phyloP scores from a whole-genome alignment of 345 rosid genomes.

The Arabidopsis thaliana region DNA sequence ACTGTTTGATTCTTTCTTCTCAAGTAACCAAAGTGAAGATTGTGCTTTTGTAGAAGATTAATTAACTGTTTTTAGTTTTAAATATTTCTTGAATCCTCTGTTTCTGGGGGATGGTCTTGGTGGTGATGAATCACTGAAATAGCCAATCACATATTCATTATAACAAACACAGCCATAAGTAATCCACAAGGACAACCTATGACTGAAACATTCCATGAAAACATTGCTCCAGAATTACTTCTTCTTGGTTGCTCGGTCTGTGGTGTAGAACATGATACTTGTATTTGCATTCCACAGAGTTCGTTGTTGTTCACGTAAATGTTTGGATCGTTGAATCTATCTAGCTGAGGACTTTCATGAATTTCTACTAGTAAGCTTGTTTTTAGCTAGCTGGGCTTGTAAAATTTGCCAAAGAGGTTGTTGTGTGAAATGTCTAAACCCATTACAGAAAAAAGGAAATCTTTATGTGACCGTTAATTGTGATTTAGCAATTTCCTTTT shows the following conservation, averaged over 20 bases:
- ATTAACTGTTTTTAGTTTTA: too few relatives aligned
- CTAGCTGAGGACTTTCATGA: too few relatives aligned
- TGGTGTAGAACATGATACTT: conserved; percentile 38
- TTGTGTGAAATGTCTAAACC: too few relatives aligned
- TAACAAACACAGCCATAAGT: neutral
- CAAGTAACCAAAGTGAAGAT: too few relatives aligned
- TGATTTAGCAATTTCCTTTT: too few relatives aligned
- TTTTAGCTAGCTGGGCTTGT: too few relatives aligned
- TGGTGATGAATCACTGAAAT: conserved; percentile 10
- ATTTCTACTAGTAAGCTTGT: too few relatives aligned
- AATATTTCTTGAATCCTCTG: neutral
- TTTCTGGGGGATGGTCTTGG: neutral
- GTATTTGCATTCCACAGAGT: conserved; percentile 53
- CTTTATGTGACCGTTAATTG: too few relatives aligned
- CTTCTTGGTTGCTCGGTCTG: conserved; percentile 28
- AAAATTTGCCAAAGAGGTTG: too few relatives aligned
- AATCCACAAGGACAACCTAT: conserved; percentile 45
- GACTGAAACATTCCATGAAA: conserved; percentile 48
- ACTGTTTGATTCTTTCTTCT: too few relatives aligned
- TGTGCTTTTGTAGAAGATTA: too few relatives aligned
- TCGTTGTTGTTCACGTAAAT: conserved; percentile 48
- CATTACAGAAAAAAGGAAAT: too few relatives aligned
- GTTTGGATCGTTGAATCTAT: neutral
- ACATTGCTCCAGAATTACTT: conserved; percentile 21
- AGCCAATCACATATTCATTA: conserved; percentile 12